These are phyloP conservation scores for Bipolaris sorokiniana DNA, from an alignment of 2,329 filamentous ascomycete species.

Conservation along the genomic window DNA sequence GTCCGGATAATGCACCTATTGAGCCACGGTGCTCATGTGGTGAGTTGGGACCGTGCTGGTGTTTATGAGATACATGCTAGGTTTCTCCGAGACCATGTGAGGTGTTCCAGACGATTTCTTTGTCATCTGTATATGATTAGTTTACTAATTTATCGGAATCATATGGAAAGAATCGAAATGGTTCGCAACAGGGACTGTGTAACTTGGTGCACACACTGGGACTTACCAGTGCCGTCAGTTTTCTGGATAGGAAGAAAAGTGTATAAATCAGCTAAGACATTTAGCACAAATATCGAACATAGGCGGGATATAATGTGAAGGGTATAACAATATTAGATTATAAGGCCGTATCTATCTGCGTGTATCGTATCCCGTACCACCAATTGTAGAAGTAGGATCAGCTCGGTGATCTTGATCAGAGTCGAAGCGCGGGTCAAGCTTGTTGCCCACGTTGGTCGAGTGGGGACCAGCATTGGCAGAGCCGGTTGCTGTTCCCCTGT, in stretches of 20 bases:
- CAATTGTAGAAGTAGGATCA: constrained; percentile 20
- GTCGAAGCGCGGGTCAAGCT: constrained; percentile 44
- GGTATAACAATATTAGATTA: constrained; percentile 25
- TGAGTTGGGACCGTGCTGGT: constrained; percentile 1
- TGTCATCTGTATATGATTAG: constrained; percentile 2
- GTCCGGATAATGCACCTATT: constrained; percentile 10
- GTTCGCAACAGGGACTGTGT: not conserved
- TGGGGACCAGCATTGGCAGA: constrained; percentile 40
- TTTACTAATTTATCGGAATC: too few species aligned
- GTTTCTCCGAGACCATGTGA: constrained; percentile 7
- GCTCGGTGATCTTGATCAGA: constrained; percentile 29
- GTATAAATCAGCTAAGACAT: constrained; percentile 8
- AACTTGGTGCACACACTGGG: not conserved
- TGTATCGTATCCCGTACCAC: constrained; percentile 20
- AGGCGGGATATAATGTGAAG: not conserved
- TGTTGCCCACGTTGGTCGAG: constrained; percentile 37
- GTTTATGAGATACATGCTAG: constrained; percentile 1
- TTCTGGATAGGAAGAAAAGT: not conserved
- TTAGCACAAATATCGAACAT: constrained; percentile 10
- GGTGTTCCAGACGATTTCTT: constrained; percentile 6
- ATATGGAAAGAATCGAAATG: not conserved
- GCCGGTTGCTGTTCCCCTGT: constrained; percentile 24
- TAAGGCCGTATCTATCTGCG: constrained; percentile 22
- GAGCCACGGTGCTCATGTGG: constrained; percentile 25
- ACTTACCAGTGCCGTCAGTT: constrained; percentile 19